These are phyloP conservation scores for Pythium guiyangense DNA, from an alignment of 352 stramenopile genomes.

Conservation along the genomic window DNA sequence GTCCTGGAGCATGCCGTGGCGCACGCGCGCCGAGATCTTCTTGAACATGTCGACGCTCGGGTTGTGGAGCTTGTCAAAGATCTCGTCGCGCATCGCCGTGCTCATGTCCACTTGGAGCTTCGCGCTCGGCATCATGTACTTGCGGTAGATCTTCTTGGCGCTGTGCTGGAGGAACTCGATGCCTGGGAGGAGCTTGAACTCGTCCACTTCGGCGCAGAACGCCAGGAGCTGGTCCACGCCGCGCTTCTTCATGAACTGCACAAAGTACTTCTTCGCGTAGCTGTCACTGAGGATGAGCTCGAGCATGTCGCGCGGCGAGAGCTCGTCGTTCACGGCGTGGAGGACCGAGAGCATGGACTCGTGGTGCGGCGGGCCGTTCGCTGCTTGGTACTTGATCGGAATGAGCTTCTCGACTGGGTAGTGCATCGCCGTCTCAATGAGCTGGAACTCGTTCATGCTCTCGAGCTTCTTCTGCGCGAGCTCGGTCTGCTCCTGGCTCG, in stretches of 20 bases:
- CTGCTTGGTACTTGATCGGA: constrained; percentile 23
- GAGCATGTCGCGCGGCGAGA: constrained; percentile 48
- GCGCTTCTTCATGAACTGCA: constrained; percentile 68
- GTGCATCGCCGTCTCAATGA: constrained; percentile 70
- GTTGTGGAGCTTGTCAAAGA: constrained; percentile 52
- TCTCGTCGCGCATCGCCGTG: constrained; percentile 73
- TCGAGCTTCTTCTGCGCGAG: constrained; percentile 52
- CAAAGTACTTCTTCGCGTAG: constrained; percentile 72
- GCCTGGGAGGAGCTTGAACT: constrained; percentile 73
- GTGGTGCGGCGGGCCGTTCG: too few species aligned
- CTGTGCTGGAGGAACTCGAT: constrained; percentile 84
- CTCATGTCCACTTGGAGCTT: constrained; percentile 85
- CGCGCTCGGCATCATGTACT: constrained; percentile 73
- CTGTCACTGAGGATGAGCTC: constrained; percentile 42
- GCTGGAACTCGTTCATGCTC: constrained; percentile 53
- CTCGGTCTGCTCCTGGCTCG: constrained; percentile 37
- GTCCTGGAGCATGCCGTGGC: constrained; percentile 73
- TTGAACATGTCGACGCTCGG: constrained; percentile 86
- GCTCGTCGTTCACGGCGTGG: constrained; percentile 23
- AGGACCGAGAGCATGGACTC: constrained; percentile 6
- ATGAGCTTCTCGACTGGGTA: constrained; percentile 76
- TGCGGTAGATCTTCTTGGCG: constrained; percentile 83
- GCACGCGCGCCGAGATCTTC: constrained; percentile 56
- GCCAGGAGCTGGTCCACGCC: constrained; percentile 62
- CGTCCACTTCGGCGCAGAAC: constrained; percentile 72